Percentiles rank a stretch among this genome's conserved stretches.
These are phyloP conservation scores for Phialocephala subalpina DNA, from an alignment of 2,329 filamentous ascomycete genomes.

Conservation along the genomic window DNA sequence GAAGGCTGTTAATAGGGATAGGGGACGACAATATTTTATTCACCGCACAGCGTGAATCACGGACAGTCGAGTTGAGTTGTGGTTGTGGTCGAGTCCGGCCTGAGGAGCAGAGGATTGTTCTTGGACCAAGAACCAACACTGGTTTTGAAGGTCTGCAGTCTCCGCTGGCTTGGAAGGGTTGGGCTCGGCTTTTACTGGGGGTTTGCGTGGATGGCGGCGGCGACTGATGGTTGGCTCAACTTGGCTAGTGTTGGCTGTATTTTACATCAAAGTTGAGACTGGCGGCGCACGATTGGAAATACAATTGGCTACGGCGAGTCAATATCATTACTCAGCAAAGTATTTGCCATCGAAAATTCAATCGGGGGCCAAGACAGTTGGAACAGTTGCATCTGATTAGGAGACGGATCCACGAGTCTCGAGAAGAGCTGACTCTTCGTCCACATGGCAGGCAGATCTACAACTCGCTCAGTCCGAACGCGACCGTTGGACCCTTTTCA, in stretches of 20 bases:
- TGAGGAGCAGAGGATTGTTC: background rate
- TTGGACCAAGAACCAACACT: background rate
- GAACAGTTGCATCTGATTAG: background rate
- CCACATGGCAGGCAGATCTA: background rate
- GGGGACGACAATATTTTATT: conserved; percentile 9
- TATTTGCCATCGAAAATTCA: background rate
- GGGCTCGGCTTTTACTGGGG: conserved; percentile 2
- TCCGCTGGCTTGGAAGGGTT: conserved; percentile 3
- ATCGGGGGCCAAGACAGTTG: background rate
- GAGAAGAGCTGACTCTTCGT: conserved; percentile 4
- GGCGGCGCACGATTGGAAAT: background rate
- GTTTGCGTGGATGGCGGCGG: conserved; percentile 1
- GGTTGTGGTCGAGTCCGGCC: conserved; percentile 4
- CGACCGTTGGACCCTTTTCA: background rate
- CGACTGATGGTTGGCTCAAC: background rate
- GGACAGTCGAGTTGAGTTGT: conserved; percentile 1
- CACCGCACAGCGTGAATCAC: background rate
- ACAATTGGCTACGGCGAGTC: background rate
- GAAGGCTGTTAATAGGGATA: background rate
- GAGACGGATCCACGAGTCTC: conserved; percentile 3
- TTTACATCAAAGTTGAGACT: background rate
- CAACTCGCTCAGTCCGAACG: background rate
- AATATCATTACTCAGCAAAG: conserved; percentile 8
- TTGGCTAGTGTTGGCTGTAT: background rate
- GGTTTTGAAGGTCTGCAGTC: background rate